These are phyloP conservation scores for Hanseniaspora guilliermondii DNA, from an alignment of 805 yeast species.

Conservation along the genomic window DNA sequence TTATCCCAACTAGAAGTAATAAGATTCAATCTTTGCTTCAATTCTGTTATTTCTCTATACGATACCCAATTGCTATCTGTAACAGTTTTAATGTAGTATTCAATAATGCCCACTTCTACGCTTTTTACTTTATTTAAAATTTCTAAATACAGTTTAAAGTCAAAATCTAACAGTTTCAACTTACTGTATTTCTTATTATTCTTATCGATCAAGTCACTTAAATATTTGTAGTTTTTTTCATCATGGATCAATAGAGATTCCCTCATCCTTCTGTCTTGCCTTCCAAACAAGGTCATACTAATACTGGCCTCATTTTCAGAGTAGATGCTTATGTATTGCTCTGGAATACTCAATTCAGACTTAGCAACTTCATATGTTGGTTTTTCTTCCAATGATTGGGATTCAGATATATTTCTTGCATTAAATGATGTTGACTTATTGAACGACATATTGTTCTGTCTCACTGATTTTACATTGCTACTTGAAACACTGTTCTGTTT, in stretches of 20 bases:
- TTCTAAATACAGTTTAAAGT: neutral
- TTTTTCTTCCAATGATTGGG: neutral
- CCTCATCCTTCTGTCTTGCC: slow-evolving; percentile 9
- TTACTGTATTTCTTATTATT: neutral
- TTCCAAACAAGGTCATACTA: slow-evolving; percentile 10
- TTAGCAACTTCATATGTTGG: neutral
- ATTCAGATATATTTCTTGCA: neutral
- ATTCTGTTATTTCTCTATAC: slow-evolving; percentile 1
- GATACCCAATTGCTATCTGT: slow-evolving; percentile 3
- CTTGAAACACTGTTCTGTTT: slow-evolving; percentile 1
- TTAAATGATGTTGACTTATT: neutral
- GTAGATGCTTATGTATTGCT: neutral
- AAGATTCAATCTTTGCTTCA: slow-evolving; percentile 7
- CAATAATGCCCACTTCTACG: neutral
- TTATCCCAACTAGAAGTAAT: slow-evolving; percentile 15
- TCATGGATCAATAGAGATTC: slow-evolving; percentile 8
- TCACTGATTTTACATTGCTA: neutral
- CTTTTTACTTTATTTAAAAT: neutral
- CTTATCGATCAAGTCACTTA: neutral
- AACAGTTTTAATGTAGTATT: neutral
- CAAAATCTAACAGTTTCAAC: neutral
- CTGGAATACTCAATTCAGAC: neutral
- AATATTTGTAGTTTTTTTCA: neutral
- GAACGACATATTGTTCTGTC: neutral
- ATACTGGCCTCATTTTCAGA: neutral